Conservation (phyloP, 2,329 filamentous ascomycete genomes). For the Ceratocystis harringtonii region DNA sequence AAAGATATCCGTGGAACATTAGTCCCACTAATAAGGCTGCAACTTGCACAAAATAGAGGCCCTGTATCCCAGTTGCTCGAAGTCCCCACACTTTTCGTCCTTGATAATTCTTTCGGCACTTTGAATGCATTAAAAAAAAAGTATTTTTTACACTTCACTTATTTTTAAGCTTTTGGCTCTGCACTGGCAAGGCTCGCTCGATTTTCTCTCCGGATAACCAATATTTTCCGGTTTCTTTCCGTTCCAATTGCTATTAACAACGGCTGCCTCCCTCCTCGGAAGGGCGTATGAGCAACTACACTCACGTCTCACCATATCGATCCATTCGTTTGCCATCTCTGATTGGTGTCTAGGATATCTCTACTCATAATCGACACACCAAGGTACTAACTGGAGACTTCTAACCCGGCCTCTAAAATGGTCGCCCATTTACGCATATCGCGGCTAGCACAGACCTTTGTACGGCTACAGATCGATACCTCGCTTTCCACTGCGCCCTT, state of each 20-base stretch:
- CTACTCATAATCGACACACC: no score
- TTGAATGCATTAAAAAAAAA: background rate
- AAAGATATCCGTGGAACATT: background rate
- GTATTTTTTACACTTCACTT: background rate
- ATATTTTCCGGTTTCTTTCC: no score
- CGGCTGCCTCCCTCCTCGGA: no score
- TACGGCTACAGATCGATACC: background rate
- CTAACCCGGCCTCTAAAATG: background rate
- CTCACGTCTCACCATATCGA: no score
- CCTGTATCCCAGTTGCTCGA: background rate
- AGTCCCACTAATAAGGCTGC: background rate
- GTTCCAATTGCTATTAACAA: no score
- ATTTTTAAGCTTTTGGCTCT: background rate
- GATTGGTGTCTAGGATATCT: no score
- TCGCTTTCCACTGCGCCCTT: background rate
- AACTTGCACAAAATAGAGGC: background rate
- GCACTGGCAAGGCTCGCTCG: background rate
- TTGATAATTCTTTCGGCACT: background rate
- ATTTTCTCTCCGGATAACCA: background rate
- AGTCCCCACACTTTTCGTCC: background rate
- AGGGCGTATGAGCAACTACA: no score
- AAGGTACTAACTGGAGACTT: no score
- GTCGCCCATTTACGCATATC: slow-evolving; percentile 2
- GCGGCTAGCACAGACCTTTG: slow-evolving; percentile 9
- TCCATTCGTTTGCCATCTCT: no score